Evolutionary conservation across 73 alveolate species (phyloP).

Genomic region (Paramecium primaurelia): DNA sequence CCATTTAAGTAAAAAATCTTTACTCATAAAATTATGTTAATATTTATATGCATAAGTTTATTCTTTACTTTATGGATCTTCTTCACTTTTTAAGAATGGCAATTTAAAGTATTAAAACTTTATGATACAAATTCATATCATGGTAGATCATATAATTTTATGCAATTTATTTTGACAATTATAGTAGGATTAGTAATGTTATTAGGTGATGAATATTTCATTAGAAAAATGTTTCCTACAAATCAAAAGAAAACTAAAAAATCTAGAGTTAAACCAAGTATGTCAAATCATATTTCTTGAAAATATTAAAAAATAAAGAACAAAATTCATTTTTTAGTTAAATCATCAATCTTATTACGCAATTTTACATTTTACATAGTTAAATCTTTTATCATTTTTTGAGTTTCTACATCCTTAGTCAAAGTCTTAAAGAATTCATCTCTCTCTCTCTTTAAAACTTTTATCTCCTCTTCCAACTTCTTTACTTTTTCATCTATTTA

Average conservation of each 20-base stretch:
- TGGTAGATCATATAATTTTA: not conserved
- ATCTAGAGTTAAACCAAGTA: not conserved
- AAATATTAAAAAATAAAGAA: not conserved
- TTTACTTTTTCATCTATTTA: slow-evolving; percentile 25
- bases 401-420: slow-evolving; percentile 42
- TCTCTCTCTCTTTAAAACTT: slow-evolving; percentile 15
- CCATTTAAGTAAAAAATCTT: slow-evolving; percentile 32
- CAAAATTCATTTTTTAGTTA: slow-evolving; percentile 43
- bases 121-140: not conserved
- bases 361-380: slow-evolving; percentile 45
- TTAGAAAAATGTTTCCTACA: not conserved
- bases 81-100: not conserved
- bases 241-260: not conserved
- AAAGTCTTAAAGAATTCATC: slow-evolving; percentile 48
- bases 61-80: not conserved
- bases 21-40: not conserved
- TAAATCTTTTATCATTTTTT: slow-evolving; percentile 53
- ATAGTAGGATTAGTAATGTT: slow-evolving; percentile 5
- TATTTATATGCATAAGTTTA: not conserved
- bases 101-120: not conserved
- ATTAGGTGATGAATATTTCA: not conserved
- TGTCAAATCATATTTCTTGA: not conserved
- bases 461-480: slow-evolving; percentile 40
- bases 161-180: not conserved
- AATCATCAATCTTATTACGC: slow-evolving; percentile 54